phyloP scores from a whole-genome alignment of 2,329 filamentous ascomycete genomes.

The Neofusicoccum parvum region DNA sequence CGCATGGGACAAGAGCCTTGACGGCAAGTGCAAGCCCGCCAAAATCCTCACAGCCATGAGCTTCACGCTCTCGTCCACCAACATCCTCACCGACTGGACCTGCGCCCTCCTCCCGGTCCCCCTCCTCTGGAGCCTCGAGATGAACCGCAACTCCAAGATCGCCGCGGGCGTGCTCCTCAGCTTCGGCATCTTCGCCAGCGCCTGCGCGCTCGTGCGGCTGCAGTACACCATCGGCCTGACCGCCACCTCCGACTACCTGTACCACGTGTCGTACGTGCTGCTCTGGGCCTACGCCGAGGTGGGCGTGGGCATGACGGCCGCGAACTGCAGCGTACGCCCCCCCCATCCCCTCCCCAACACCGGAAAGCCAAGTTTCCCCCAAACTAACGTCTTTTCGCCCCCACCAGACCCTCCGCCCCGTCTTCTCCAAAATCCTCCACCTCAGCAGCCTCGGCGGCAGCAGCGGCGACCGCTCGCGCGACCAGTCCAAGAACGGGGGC shows the following conservation, averaged over 20 bases:
- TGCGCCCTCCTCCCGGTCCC: constrained; percentile 34
- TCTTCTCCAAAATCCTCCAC: not conserved
- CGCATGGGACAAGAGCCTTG: constrained; percentile 1
- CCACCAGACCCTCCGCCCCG: not conserved
- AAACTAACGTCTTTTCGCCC: too few species aligned
- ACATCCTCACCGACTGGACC: constrained; percentile 41
- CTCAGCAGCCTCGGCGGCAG: not conserved
- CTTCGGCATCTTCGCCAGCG: constrained; percentile 31
- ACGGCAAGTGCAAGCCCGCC: not conserved
- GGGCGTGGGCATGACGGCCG: constrained; percentile 37
- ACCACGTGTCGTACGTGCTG: constrained; percentile 34
- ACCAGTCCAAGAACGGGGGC: not conserved
- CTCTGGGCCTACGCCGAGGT: constrained; percentile 41
- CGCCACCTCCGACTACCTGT: constrained; percentile 35
- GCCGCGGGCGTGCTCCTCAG: constrained; percentile 26
- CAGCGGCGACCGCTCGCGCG: not conserved
- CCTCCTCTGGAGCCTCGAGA: constrained; percentile 29
- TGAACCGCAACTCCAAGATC: constrained; percentile 28
- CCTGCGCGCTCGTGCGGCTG: constrained; percentile 36
- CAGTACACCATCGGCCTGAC: constrained; percentile 39
- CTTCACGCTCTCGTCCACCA: constrained; percentile 29
- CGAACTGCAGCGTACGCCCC: constrained; percentile 24
- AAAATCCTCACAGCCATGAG: not conserved
- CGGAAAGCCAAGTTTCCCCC: too few species aligned
- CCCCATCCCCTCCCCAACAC: too few species aligned